Conservation (phyloP, 306 rosid genomes). For the Prosopis cineraria region DNA sequence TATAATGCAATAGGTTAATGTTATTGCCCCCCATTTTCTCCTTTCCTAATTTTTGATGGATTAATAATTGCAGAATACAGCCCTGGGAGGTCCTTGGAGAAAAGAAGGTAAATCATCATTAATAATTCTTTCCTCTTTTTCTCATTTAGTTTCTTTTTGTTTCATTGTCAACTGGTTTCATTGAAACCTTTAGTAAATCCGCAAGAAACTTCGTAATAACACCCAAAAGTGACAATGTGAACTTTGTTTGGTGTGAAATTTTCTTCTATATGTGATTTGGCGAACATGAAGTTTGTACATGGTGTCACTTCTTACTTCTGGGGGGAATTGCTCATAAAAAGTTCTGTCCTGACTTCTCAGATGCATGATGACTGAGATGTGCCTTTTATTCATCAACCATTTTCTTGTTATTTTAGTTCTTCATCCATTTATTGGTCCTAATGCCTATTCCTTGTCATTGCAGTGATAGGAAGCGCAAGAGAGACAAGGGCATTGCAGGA, state of each 20-base stretch:
- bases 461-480: constrained; percentile 66
- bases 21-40: background rate
- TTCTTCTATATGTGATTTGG: background rate
- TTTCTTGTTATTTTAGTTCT: constrained; percentile 32
- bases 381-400: constrained; percentile 15
- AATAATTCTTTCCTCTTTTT: constrained; percentile 4
- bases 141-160: constrained; percentile 10
- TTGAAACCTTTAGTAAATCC: constrained; percentile 4
- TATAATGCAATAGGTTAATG: background rate
- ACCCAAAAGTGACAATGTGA: background rate
- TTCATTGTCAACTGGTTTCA: constrained; percentile 19
- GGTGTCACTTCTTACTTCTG: background rate
- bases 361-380: constrained; percentile 9
- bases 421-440: constrained; percentile 21
- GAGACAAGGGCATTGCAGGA: constrained; percentile 55
- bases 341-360: constrained; percentile 4
- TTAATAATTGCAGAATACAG: constrained; percentile 67
- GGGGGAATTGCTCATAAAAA: constrained; percentile 18
- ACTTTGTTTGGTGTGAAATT: constrained; percentile 14
- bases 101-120: constrained; percentile 51
- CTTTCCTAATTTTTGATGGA: constrained; percentile 42
- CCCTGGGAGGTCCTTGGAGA: constrained; percentile 66
- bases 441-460: constrained; percentile 24
- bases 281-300: background rate
- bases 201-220: constrained; percentile 1